Evolutionary conservation across 2,329 filamentous ascomycete species (phyloP).

Genomic region (Akanthomyces lecanii): DNA sequence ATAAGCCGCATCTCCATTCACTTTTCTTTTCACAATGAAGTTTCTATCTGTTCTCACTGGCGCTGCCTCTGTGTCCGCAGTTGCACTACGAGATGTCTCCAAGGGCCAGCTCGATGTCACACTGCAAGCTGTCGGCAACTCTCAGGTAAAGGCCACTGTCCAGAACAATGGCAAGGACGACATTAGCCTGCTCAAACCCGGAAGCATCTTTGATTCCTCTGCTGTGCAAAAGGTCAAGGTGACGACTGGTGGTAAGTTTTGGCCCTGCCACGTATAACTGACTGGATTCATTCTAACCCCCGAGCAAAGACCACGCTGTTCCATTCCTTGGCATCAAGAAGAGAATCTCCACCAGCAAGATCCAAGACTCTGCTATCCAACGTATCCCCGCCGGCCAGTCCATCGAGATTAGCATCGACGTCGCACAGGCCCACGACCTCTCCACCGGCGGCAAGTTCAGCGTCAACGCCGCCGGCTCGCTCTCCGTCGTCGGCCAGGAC

Average conservation of each 20-base stretch:
- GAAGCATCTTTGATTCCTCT: slow-evolving; percentile 43
- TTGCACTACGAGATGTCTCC: slow-evolving; percentile 25
- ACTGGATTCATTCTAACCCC: background rate
- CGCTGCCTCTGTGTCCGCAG: slow-evolving; percentile 31
- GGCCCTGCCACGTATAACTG: background rate
- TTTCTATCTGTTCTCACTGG: slow-evolving; percentile 8
- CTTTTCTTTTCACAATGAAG: slow-evolving; percentile 5
- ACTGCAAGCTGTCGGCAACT: slow-evolving; percentile 42
- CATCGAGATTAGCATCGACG: slow-evolving; percentile 46
- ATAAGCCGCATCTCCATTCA: background rate
- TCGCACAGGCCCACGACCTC: slow-evolving; percentile 48
- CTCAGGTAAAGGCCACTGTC: slow-evolving; percentile 43
- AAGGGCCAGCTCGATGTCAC: slow-evolving; percentile 33
- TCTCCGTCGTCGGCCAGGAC: slow-evolving; percentile 47
- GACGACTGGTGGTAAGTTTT: slow-evolving; percentile 37
- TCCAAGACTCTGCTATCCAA: slow-evolving; percentile 43
- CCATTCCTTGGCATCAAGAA: slow-evolving; percentile 49
- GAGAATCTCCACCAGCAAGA: slow-evolving; percentile 37
- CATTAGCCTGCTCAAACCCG: slow-evolving; percentile 45
- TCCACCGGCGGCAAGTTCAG: slow-evolving; percentile 45
- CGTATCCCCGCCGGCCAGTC: slow-evolving; percentile 41
- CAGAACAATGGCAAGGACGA: slow-evolving; percentile 44
- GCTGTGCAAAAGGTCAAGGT: slow-evolving; percentile 47
- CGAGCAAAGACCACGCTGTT: slow-evolving; percentile 32
- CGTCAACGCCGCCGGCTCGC: slow-evolving; percentile 47